phyloP scores from a whole-genome alignment of 1,139 yeast genomes.

The Groenewaldozyma auringiensis region DNA sequence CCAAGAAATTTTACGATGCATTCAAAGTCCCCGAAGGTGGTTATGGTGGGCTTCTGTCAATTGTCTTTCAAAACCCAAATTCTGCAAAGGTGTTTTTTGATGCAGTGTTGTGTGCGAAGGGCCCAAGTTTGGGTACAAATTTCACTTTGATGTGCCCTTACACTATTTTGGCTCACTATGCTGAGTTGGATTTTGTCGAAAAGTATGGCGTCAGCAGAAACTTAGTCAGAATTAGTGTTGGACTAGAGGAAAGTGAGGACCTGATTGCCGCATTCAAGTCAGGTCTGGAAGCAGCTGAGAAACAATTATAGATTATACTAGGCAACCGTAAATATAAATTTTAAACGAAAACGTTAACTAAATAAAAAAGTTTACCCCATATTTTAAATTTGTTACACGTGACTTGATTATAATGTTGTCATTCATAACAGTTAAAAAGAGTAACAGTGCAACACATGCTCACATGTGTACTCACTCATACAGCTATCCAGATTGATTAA shows the following conservation, averaged over 20 bases:
- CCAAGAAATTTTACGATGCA: constrained; percentile 61
- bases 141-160: constrained; percentile 91
- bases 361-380: no score
- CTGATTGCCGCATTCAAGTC: constrained; percentile 35
- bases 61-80: constrained; percentile 58
- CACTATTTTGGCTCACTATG: constrained; percentile 80
- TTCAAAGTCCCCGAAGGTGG: constrained; percentile 70
- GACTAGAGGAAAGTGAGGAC: constrained; percentile 42
- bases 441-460: no score
- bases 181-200: constrained; percentile 72
- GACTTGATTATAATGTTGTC: no score
- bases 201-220: constrained; percentile 80
- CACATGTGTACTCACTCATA: no score
- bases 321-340: no score
- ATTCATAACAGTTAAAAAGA: no score
- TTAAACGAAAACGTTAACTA: no score
- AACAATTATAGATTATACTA: no score
- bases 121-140: constrained; percentile 92
- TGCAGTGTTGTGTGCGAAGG: constrained; percentile 68
- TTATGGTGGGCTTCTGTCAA: constrained; percentile 83
- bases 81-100: constrained; percentile 73
- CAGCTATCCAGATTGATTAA: no score
- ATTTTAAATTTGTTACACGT: no score
- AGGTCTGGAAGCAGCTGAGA: constrained; percentile 25
- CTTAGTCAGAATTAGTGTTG: constrained; percentile 78